Base-by-base conservation (phyloP, 129 eudicot species). In the Sambucus nigra region DNA sequence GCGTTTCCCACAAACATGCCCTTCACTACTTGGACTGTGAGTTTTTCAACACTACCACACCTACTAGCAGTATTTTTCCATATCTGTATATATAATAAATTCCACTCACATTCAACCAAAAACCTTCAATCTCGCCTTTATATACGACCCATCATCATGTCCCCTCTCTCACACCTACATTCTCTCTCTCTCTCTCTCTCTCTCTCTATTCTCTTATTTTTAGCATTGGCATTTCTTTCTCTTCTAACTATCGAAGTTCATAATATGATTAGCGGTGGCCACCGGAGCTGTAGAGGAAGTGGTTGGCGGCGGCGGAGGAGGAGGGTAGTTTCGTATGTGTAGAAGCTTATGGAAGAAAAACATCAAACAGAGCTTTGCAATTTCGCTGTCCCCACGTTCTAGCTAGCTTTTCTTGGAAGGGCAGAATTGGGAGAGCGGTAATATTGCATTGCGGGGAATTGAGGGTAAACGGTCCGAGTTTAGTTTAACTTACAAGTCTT, bases 391-490 rank as follows among this genome's bases (percentile, higher is more conserved):
- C 76, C 32, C 59, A 57, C 14, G 25, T 63, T 75, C 73, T 69
- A 48, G 54, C 71, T 20, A 7, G 10, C 55, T 29, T n/a, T 63
- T 6, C 4, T 4, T 1, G n/a, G 31, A 68, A 39, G 66, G 59
- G 64, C 61, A 82, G 58, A 55, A 60, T 48, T 24, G 78, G 77
- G 66, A 72, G 76, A 79, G 66, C 67, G 78, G 46, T 26, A 59
- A 25, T 63, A 56, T 87, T 83, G 89, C 84, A 71, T 64, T 61
- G 94, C 83, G 93, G 96, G 96, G 96, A 88, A 83, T 88, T 83
- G 94, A 80, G 13, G 94, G 96, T 84, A 69, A 80, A 59, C 96
- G 96, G 96, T 88, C 96, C 96, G 96, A 88, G 15, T 68, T 62
- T 58, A 54, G 49, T 65, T 67, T 52, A 42, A 42, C 17, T 33